phyloP scores from a whole-genome alignment of 805 yeast genomes.

The Yamadazyma endophytica region DNA sequence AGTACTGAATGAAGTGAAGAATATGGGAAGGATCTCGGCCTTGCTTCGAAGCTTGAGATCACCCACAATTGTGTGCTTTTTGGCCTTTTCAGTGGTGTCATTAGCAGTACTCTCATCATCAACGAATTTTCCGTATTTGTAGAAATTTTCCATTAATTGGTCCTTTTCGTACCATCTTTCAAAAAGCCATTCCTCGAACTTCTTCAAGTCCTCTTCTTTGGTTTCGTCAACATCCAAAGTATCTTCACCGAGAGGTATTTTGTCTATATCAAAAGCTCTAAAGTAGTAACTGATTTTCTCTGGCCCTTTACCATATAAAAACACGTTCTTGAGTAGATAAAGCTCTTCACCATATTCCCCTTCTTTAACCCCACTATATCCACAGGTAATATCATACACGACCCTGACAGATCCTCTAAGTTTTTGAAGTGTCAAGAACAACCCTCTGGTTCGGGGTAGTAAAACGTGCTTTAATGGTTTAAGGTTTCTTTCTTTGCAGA shows the following conservation, averaged over 20 bases:
- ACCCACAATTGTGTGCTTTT: constrained; percentile 18
- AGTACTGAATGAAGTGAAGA: constrained; percentile 7
- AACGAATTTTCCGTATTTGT: constrained; percentile 49
- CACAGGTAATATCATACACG: constrained; percentile 81
- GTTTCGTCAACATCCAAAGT: constrained; percentile 39
- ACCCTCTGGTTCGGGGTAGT: constrained; percentile 81
- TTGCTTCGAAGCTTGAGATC: constrained; percentile 19
- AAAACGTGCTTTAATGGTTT: constrained; percentile 59
- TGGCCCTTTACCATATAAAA: constrained; percentile 72
- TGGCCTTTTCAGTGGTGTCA: constrained; percentile 9
- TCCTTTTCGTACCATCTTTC: constrained; percentile 79
- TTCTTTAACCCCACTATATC: constrained; percentile 65
- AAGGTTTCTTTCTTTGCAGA: constrained; percentile 48
- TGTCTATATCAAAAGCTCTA: constrained; percentile 50
- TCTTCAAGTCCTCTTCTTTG: constrained; percentile 35
- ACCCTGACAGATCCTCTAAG: constrained; percentile 50
- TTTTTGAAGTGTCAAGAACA: constrained; percentile 59
- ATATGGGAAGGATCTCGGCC: constrained; percentile 13
- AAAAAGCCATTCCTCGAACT: constrained; percentile 73
- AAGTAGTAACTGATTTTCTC: constrained; percentile 59
- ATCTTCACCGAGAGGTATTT: constrained; percentile 56
- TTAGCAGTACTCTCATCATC: constrained; percentile 5
- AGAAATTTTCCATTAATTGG: constrained; percentile 57
- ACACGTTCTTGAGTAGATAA: constrained; percentile 61
- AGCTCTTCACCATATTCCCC: constrained; percentile 73